A percentile compares a stretch with the other conserved stretches of the same genome.
Evolutionary conservation across 768 basidiomycete genomes (phyloP).

Genomic region (Imleria badia): DNA sequence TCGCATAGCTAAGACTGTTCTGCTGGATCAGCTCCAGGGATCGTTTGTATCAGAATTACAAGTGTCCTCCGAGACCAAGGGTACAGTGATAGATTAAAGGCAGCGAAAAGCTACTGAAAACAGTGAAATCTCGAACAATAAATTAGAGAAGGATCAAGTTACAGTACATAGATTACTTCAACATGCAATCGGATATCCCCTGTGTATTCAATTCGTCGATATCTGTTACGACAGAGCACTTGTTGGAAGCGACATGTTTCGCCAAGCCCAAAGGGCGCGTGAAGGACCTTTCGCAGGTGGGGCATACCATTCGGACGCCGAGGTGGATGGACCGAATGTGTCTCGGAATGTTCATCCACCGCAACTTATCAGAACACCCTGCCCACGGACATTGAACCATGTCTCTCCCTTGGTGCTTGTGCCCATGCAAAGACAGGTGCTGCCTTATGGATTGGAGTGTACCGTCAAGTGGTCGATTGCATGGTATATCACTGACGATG

Average conservation of each 20-base stretch:
- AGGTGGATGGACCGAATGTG: slow-evolving; percentile 11
- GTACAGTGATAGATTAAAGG: background rate
- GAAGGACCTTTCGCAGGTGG: slow-evolving; percentile 10
- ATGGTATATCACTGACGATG: background rate
- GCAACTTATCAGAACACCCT: slow-evolving; percentile 3
- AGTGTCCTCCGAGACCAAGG: background rate
- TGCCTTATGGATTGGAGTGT: background rate
- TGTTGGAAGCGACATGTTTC: slow-evolving; percentile 11
- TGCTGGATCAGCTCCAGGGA: background rate
- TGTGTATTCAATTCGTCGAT: background rate
- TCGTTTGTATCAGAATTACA: background rate
- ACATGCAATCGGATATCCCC: background rate
- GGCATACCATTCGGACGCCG: slow-evolving; percentile 5
- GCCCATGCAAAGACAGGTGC: slow-evolving; percentile 5
- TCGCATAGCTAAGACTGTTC: background rate
- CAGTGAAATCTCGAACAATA: no score
- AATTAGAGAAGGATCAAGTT: background rate
- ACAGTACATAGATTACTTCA: background rate
- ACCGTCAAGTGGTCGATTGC: slow-evolving; percentile 1
- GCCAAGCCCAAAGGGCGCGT: slow-evolving; percentile 10
- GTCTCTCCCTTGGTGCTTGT: slow-evolving; percentile 3
- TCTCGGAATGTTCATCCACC: slow-evolving; percentile 11
- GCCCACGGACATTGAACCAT: slow-evolving; percentile 4
- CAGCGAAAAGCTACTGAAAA: background rate
- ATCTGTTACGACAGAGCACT: background rate